phyloP scores from a whole-genome alignment of 805 yeast genomes.

The Metschnikowia kunwiensis region DNA sequence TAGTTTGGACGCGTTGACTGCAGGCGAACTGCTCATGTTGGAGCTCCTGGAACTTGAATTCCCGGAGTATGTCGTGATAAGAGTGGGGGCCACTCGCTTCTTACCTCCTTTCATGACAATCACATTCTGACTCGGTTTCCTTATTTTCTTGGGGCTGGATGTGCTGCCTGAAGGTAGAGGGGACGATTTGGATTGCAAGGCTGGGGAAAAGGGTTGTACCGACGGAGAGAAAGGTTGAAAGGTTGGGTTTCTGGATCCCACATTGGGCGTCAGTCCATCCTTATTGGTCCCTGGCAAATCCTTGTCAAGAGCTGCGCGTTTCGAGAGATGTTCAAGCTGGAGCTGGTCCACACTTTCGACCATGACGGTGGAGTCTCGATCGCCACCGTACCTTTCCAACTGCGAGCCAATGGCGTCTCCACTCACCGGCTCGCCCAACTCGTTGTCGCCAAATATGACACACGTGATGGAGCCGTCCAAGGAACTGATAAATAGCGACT shows the following conservation, averaged over 20 bases:
- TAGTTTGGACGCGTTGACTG: conserved; percentile 21
- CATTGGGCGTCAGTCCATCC: background rate
- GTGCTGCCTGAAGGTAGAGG: background rate
- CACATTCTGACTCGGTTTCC: conserved; percentile 39
- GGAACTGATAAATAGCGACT: conserved; percentile 68
- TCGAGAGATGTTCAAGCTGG: conserved; percentile 30
- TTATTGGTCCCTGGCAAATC: background rate
- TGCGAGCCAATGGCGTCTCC: conserved; percentile 63
- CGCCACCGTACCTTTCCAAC: conserved; percentile 82
- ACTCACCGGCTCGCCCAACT: conserved; percentile 63
- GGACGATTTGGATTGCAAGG: background rate
- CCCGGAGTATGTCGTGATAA: conserved; percentile 48
- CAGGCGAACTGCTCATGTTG: conserved; percentile 4
- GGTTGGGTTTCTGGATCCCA: background rate
- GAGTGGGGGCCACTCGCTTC: conserved; percentile 69
- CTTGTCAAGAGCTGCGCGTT: background rate
- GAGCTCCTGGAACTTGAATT: conserved; percentile 16
- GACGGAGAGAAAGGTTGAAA: background rate
- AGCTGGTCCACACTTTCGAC: conserved; percentile 87
- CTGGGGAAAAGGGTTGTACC: background rate
- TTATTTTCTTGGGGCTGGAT: conserved; percentile 6
- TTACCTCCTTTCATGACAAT: conserved; percentile 73
- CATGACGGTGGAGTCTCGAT: conserved; percentile 75
- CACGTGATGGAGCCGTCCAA: conserved; percentile 80
- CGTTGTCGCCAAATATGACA: conserved; percentile 58